These are phyloP conservation scores for Penicillium longicatenatum DNA, from an alignment of 495 filamentous ascomycete genomes.

Conservation along the genomic window DNA sequence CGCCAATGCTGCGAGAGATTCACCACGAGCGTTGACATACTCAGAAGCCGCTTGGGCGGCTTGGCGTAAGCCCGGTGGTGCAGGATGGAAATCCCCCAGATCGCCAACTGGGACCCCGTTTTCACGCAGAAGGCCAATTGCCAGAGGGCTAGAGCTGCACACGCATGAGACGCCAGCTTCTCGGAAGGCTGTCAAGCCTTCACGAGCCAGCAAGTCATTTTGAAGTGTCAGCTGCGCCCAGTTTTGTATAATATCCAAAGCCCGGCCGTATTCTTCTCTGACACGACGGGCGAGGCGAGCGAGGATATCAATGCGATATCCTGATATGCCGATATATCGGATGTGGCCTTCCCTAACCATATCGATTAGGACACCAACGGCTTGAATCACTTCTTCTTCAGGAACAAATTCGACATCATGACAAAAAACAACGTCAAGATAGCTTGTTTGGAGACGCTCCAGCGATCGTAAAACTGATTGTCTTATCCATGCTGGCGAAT, in stretches of 20 bases:
- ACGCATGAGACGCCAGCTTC: constrained; percentile 72
- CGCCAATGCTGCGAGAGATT: constrained; percentile 58
- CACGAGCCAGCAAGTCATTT: constrained; percentile 60
- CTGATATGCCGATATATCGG: constrained; percentile 82
- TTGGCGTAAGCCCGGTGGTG: constrained; percentile 61
- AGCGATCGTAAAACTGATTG: constrained; percentile 53
- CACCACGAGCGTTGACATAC: constrained; percentile 55
- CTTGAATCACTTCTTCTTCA: constrained; percentile 51
- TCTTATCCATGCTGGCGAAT: constrained; percentile 55
- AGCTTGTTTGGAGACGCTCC: constrained; percentile 51
- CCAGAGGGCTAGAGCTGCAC: constrained; percentile 76
- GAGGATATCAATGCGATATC: constrained; percentile 71
- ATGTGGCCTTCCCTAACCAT: constrained; percentile 63
- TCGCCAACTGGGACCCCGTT: constrained; percentile 70
- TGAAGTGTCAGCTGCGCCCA: constrained; percentile 86
- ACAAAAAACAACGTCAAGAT: constrained; percentile 66
- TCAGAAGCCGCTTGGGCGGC: constrained; percentile 52
- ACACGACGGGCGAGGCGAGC: constrained; percentile 65
- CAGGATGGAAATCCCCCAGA: constrained; percentile 77
- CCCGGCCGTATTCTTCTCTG: constrained; percentile 66
- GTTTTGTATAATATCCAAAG: constrained; percentile 78
- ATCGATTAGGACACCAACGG: constrained; percentile 64
- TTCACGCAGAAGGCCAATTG: constrained; percentile 75
- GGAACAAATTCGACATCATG: constrained; percentile 67
- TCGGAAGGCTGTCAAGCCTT: constrained; percentile 55